Base-by-base conservation (phyloP, 805 yeast species). In the Tetrapisispora phaffii region DNA sequence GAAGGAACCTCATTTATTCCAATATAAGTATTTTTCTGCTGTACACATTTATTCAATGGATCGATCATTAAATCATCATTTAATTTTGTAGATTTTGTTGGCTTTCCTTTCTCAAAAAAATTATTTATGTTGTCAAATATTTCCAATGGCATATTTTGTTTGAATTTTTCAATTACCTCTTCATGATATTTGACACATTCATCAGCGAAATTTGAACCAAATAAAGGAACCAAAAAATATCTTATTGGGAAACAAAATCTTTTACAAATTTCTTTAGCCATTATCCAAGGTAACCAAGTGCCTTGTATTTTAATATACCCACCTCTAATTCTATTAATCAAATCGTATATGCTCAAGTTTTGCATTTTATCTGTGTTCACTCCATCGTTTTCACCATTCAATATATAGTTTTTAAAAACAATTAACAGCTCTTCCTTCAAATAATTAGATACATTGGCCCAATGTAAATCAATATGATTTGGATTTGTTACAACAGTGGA, bases 301-400 rank as follows among this genome's bases (percentile, higher is more conserved):
- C 96, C 97, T 66, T 88, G 97, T 52, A 89, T 86, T 68, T 87
- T 87, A 52, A 88, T 73, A 56, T 79, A 86, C 2, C 96, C 97
- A 40, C 97, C 97, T 46, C 96, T 70, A n/a, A 88, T 86, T 42
- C 96, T 74, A 53, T 77, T 77, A 32, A 68, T 58, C n/a, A 62
- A 52, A 32, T 52, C 52, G 10, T 51, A 43, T 16, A 59, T 44
- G 15, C 49, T 48, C 23, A 54, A 46, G 15, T 53, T 38, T 20
- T 42, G 40, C 21, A 54, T 31, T 12, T 50, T 42, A 4, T 19
- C 7, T 19, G 1, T 39, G n/a, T 15, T 7, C n/a, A 21, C 8
- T n/a, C 46, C 21, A 5, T 47, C 34, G 2, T 51, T 49, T n/a
- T 54, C 34, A 24, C 47, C 42, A 12, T 44, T 26, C 2, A 41